Base-by-base conservation (phyloP, 1,139 yeast species). In the Debaryomycetaceae sp. region DNA sequence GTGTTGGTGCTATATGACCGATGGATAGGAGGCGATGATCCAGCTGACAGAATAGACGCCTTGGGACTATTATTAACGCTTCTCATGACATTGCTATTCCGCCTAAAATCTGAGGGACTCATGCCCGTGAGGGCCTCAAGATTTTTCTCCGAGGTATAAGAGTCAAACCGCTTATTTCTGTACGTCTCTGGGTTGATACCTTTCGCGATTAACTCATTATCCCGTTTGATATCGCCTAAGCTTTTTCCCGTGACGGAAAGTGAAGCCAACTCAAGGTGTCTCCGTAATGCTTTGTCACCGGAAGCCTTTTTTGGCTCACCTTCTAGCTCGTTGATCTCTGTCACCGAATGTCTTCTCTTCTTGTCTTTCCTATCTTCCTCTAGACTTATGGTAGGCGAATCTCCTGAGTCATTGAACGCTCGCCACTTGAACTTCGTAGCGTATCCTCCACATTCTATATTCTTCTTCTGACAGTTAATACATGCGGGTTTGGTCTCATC, bases 361-460 rank as follows among this genome's bases (percentile, higher is more conserved):
- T 27, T 14, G 29, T 38, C 13, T 36, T 34, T 47, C 50, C 17
- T 48, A 39, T 27, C 37, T 31, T 33, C 22, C 35, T 14, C 17
- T 11, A 14, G 27, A 24, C 27, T 40, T 8, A 6, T 29, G 11
- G 14, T 3, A 11, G 24, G 9, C 9, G 33, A 22, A 27, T n/a
- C 24, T 29, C 37, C 36, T 22, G 11, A 46, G 6, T 60, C 66
- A 36, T 68, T 63, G 47, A 81, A 82, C 6, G 79, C 68, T 52
- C 80, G 69, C 88, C 88, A 83, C 55, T 80, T 80, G 65, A 80
- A 83, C 42, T 74, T 75, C 27, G 80, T 79, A 4, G 83, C 80
- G 54, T 83, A 83, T 1, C 88, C 88, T 6, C 83, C 84, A 57
- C 85, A 81, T 14, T 62, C 67, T 20, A 75, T 69, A 36, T 68